Evolutionary conservation across 106 monocot genomes (phyloP).

Genomic region (Agapanthus africanus): DNA sequence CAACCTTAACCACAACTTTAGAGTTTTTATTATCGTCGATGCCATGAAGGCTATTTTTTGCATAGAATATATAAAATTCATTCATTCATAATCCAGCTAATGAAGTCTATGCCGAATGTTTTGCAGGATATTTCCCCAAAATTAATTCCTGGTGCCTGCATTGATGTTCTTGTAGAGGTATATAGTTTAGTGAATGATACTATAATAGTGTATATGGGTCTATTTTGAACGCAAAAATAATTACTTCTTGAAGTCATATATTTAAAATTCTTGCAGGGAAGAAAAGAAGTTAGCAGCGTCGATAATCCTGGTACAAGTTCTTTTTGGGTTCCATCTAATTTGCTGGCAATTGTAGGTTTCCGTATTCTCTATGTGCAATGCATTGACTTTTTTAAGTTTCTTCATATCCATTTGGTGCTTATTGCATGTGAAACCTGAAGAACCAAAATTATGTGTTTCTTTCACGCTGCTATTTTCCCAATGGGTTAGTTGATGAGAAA

Average conservation of each 20-base stretch:
- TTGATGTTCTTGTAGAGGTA: constrained; percentile 72
- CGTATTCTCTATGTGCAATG: neutral
- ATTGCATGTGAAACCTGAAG: neutral
- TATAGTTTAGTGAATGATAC: neutral
- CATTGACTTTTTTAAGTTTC: neutral
- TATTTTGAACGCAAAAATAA: neutral
- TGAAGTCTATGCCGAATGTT: constrained; percentile 8
- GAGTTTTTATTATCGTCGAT: no score
- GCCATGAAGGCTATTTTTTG: no score
- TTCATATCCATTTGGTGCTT: neutral
- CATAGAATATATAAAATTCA: neutral
- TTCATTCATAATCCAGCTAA: neutral
- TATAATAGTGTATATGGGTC: neutral
- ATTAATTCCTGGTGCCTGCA: constrained; percentile 42
- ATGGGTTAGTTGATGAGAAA: neutral
- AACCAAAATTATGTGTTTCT: neutral
- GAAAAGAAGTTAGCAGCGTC: neutral
- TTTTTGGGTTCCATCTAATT: constrained; percentile 33
- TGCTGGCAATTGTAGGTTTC: constrained; percentile 46
- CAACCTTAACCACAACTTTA: no score
- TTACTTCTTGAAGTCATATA: neutral
- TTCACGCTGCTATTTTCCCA: neutral
- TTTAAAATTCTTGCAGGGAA: constrained; percentile 15
- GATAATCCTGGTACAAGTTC: constrained; percentile 8
- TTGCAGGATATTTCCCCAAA: constrained; percentile 35